A percentile compares a stretch with the other conserved stretches of the same genome.
Evolutionary conservation across 169 alveolate genomes (phyloP).

Genomic region (Eimeria maxima): DNA sequence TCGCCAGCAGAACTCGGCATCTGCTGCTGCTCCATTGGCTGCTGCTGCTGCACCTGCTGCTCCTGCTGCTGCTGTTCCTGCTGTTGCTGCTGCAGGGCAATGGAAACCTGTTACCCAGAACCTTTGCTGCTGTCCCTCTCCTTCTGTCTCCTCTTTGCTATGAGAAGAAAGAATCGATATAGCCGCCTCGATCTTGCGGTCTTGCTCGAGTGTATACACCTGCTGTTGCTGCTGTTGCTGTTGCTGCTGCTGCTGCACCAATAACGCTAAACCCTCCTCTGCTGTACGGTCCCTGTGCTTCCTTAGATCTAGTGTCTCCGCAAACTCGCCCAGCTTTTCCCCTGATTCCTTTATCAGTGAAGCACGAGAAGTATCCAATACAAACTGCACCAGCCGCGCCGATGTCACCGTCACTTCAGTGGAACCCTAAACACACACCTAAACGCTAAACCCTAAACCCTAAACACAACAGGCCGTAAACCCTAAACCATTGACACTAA

Average conservation of each 20-base stretch:
- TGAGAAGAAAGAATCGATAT: background rate
- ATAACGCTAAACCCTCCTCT: background rate
- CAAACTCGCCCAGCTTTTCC: background rate
- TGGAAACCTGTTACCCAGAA: conserved; percentile 2
- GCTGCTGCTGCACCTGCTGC: conserved; percentile 45
- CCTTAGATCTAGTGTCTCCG: conserved; percentile 7
- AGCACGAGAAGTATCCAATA: background rate
- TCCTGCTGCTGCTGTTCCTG: conserved; percentile 33
- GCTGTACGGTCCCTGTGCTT: background rate
- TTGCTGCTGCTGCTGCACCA: conserved; percentile 24
- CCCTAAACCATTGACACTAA: background rate
- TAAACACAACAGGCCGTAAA: background rate
- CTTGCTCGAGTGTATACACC: background rate
- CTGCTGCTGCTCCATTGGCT: background rate
- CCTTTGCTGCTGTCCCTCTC: background rate
- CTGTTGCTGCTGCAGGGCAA: conserved; percentile 33
- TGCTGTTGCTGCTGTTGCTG: conserved; percentile 37
- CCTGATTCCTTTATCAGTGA: background rate
- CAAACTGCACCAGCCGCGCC: background rate
- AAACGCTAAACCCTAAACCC: conserved; percentile 54
- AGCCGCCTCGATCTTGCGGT: conserved; percentile 18
- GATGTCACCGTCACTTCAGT: background rate
- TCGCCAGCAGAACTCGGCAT: background rate
- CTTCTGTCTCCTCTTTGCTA: background rate
- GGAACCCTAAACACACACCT: background rate